A percentile compares a stretch with the other conserved stretches of the same genome.
phyloP scores from a whole-genome alignment of 805 yeast species.

The Spathaspora passalidarum region DNA sequence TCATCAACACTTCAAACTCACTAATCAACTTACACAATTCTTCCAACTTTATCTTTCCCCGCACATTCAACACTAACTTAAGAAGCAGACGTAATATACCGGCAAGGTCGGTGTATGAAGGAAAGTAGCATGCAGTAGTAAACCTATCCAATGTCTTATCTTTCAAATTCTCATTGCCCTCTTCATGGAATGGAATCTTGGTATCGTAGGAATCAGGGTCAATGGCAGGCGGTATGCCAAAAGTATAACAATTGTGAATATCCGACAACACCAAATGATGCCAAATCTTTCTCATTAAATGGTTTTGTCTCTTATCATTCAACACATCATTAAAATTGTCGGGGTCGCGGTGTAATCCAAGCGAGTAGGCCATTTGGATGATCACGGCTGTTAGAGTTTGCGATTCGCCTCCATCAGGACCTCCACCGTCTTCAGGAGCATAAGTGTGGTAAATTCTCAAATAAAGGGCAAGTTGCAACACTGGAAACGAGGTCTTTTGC shows the following conservation, averaged over 20 bases:
- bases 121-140: constrained; percentile 27
- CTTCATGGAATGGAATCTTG: constrained; percentile 40
- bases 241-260: constrained; percentile 39
- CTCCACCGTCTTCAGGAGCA: constrained; percentile 43
- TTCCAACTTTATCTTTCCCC: constrained; percentile 31
- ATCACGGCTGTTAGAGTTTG: constrained; percentile 25
- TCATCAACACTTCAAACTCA: constrained; percentile 33
- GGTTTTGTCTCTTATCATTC: constrained; percentile 27
- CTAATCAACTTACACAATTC: constrained; percentile 33
- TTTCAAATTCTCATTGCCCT: constrained; percentile 33
- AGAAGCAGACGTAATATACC: constrained; percentile 30
- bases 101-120: constrained; percentile 24
- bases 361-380: constrained; percentile 36
- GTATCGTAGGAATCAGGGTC: constrained; percentile 48
- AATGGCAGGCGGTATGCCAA: constrained; percentile 47
- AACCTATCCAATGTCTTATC: constrained; percentile 42
- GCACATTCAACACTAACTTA: constrained; percentile 37
- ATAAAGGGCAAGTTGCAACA: constrained; percentile 29
- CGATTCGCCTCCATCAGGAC: constrained; percentile 38
- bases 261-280: constrained; percentile 47
- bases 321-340: constrained; percentile 23
- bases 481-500: constrained; percentile 29
- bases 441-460: constrained; percentile 28
- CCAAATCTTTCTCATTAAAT: constrained; percentile 61
- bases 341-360: constrained; percentile 42